Base-by-base conservation (phyloP, 352 stramenopile genomes). In the Globisporangium camurandrum region DNA sequence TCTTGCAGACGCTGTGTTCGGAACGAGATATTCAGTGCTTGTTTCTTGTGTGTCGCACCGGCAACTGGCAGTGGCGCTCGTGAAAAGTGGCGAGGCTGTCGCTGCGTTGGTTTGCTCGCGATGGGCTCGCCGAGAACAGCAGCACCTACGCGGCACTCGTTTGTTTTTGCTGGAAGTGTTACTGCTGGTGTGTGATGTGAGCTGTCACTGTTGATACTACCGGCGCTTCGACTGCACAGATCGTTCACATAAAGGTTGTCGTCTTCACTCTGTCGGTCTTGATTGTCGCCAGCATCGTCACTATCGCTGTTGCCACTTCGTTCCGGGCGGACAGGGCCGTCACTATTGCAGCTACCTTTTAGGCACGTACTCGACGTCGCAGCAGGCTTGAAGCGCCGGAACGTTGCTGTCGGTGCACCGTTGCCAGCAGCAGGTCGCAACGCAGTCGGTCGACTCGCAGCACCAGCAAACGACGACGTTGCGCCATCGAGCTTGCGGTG, bases 401-500 rank as follows among this genome's bases (percentile, higher is more conserved):
- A 57, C 12, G 33, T 34, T 3, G 19, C 47, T n/a, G n/a, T n/a
- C n/a, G n/a, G n/a, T n/a, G n/a, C n/a, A n/a, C n/a, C n/a, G n/a
- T n/a, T n/a, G 9, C 33, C 27, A 12, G 36, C 40, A 1, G 46
- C 23, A 0, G 53, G 31, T 5, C 49, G 53, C 20, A 50, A 30
- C 5, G 38, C 31, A n/a, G 54, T 26, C 19, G 68, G 48, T 10
- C 61, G 56, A 24, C 60, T 41, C 42, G 20, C 19, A 37, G 43
- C 4, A 48, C 64, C 36, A 36, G 66, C 71, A 33, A 88, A 33
- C 36, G 73, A 83, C 26, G 74, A 84, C 44, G 80, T 81, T 28
- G 86, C 76, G 28, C 66, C 64, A 51, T 72, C 67, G 36, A 91
- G 78, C 48, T 91, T 91, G 51, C 75, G 76, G 27, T 67, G 69